A percentile compares a stretch with the other conserved stretches of the same genome.
phyloP scores from a whole-genome alignment of 371 early-diverging fungal genomes.

The Chytridium lagenaria region DNA sequence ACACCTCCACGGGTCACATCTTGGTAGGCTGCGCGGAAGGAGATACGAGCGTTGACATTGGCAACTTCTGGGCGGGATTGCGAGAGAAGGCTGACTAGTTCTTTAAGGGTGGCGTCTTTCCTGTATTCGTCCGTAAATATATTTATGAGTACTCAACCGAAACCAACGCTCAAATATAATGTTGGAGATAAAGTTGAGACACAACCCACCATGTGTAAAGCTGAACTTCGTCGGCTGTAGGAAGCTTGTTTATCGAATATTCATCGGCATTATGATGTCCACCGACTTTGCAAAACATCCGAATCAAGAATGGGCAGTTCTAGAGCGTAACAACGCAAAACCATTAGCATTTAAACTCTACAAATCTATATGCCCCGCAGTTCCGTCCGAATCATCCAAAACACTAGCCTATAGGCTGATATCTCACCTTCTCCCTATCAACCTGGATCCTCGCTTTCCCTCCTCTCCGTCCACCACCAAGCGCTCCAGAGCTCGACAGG shows the following conservation, averaged over 20 bases:
- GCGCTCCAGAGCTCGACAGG: neutral
- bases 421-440: conserved; percentile 24
- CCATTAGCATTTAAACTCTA: neutral
- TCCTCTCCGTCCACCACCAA: conserved; percentile 6
- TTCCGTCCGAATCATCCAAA: too few relatives aligned
- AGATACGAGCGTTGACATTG: conserved; percentile 59
- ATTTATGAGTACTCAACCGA: neutral
- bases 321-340: conserved; percentile 26
- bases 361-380: neutral
- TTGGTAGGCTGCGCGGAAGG: conserved; percentile 57
- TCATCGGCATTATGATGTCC: conserved; percentile 57
- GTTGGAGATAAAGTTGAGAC: neutral
- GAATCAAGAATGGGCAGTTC: conserved; percentile 69
- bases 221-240: conserved; percentile 58
- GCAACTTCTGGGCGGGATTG: conserved; percentile 60
- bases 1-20: conserved; percentile 53
- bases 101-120: conserved; percentile 71
- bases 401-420: too few relatives aligned
- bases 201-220: conserved; percentile 68
- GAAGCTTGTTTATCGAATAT: conserved; percentile 45
- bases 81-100: conserved; percentile 66
- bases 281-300: conserved; percentile 56
- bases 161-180: neutral
- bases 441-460: conserved; percentile 8
- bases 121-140: conserved; percentile 41